Evolutionary conservation across 495 filamentous ascomycete species (phyloP).

Genomic region (Hyaloscypha bicolor): DNA sequence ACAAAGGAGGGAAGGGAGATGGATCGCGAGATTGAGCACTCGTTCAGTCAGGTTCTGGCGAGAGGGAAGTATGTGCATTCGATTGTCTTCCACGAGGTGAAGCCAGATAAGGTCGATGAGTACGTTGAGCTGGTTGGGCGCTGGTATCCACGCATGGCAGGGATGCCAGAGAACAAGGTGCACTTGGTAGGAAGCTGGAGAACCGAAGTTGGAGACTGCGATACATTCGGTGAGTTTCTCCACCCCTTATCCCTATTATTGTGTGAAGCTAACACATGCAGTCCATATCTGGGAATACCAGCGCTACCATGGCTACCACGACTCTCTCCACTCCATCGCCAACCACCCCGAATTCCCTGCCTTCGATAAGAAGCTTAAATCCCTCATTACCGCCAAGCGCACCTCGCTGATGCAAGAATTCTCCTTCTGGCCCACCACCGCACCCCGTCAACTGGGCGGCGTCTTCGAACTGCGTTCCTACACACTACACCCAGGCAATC

Average conservation of each 20-base stretch:
- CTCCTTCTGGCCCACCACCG: conserved; percentile 96
- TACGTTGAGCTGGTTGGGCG: conserved; percentile 89
- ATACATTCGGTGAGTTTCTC: conserved; percentile 80
- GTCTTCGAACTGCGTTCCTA: conserved; percentile 97
- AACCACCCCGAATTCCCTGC: conserved; percentile 76
- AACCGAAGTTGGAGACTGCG: conserved; percentile 96
- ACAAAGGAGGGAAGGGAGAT: conserved; percentile 91
- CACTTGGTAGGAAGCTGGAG: conserved; percentile 98
- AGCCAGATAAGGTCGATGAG: conserved; percentile 93
- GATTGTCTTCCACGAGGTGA: conserved; percentile 95
- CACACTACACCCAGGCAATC: conserved; percentile 91
- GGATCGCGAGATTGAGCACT: conserved; percentile 92
- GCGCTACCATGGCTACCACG: conserved; percentile 93
- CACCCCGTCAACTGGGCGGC: conserved; percentile 86
- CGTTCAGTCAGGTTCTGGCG: conserved; percentile 90
- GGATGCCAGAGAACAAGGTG: conserved; percentile 81
- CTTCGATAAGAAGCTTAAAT: conserved; percentile 81
- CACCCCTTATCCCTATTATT: neutral
- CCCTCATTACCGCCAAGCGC: conserved; percentile 78
- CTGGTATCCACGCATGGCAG: conserved; percentile 89
- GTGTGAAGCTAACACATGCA: conserved; percentile 33
- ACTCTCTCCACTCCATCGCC: conserved; percentile 82
- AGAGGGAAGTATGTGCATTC: conserved; percentile 98
- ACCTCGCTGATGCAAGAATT: conserved; percentile 98
- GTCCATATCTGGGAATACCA: conserved; percentile 99